phyloP scores from a whole-genome alignment of 495 filamentous ascomycete species.

The Aspergillus sclerotiicarbonarius region DNA sequence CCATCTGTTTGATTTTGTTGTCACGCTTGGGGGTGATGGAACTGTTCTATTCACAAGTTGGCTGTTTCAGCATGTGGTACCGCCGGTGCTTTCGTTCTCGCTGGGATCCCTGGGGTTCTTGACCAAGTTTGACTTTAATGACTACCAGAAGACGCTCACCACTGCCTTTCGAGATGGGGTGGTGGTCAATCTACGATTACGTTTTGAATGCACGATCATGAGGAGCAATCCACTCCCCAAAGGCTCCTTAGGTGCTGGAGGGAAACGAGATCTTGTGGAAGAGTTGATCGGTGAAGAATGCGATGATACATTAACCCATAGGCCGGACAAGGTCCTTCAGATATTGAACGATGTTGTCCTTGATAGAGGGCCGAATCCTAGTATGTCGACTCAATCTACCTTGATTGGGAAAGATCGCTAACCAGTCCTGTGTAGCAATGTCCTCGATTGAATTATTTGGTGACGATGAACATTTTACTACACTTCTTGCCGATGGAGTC shows the following conservation, averaged over 20 bases:
- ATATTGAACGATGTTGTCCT: conserved; percentile 93
- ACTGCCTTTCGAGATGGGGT: conserved; percentile 79
- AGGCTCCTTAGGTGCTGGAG: conserved; percentile 22
- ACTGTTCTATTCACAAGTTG: conserved; percentile 94
- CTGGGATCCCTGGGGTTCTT: conserved; percentile 91
- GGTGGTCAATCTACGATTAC: conserved; percentile 78
- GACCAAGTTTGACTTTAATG: conserved; percentile 90
- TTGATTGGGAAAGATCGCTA: conserved; percentile 17
- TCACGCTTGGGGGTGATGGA: conserved; percentile 94
- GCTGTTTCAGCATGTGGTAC: conserved; percentile 96
- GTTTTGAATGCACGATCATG: conserved; percentile 97
- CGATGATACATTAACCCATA: conserved; percentile 77
- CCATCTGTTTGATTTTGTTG: conserved; percentile 87
- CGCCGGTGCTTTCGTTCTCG: conserved; percentile 87
- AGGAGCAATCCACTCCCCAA: conserved; percentile 55
- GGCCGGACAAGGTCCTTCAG: conserved; percentile 74
- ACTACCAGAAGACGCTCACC: conserved; percentile 66
- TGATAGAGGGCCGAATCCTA: conserved; percentile 87
- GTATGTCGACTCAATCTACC: conserved; percentile 42
- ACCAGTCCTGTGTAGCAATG: conserved; percentile 59
- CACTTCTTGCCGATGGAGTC: conserved; percentile 80
- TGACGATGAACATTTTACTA: conserved; percentile 92
- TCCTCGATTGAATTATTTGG: conserved; percentile 87
- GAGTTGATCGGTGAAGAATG: conserved; percentile 82
- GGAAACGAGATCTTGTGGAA: conserved; percentile 72